Conservation (phyloP, 805 yeast genomes). For the Sugiyamaella valdiviana region DNA sequence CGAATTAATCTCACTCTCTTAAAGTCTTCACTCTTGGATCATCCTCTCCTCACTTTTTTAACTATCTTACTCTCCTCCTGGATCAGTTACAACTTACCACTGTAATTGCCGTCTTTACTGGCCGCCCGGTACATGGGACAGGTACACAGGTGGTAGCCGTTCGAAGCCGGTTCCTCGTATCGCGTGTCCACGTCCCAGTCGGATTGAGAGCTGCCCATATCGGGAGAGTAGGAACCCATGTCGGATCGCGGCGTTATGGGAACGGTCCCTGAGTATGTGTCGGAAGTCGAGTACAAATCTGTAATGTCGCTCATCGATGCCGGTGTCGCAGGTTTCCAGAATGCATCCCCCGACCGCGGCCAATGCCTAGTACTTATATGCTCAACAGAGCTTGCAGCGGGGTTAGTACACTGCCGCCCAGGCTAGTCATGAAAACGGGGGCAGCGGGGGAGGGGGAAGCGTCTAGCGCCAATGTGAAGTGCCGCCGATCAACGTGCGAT, state of each 20-base stretch:
- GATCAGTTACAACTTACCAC: too few relatives aligned
- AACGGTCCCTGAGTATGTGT: background rate
- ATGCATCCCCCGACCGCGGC: background rate
- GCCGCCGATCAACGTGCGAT: background rate
- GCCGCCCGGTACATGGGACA: background rate
- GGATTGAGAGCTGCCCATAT: background rate
- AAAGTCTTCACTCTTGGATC: too few relatives aligned
- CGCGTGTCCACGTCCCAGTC: background rate
- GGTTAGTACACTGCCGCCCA: background rate
- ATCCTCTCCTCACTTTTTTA: too few relatives aligned
- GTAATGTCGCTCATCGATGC: background rate
- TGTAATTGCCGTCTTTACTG: too few relatives aligned
- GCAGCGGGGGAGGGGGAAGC: background rate
- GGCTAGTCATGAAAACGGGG: background rate
- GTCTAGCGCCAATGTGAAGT: background rate
- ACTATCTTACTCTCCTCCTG: too few relatives aligned
- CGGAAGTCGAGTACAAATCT: background rate
- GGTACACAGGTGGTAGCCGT: background rate
- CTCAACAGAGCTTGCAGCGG: background rate
- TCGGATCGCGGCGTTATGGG: background rate
- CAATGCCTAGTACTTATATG: background rate
- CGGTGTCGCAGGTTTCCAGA: background rate
- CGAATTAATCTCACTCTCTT: too few relatives aligned
- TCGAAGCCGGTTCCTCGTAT: background rate
- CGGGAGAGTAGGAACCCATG: background rate